Evolutionary conservation across 1,284 basidiomycete species (phyloP).

Genomic region (Tilletia walkeri): DNA sequence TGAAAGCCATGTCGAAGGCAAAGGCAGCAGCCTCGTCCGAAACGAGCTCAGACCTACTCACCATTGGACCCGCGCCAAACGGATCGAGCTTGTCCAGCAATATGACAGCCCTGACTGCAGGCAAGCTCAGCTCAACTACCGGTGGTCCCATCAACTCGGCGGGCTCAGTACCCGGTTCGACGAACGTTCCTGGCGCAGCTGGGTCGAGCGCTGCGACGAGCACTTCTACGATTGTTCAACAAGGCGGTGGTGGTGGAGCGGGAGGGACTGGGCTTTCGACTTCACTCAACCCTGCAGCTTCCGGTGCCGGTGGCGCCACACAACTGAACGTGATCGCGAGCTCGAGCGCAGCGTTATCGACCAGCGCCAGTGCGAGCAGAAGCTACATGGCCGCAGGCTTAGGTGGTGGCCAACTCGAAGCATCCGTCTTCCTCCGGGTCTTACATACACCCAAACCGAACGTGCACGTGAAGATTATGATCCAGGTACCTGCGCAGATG

Average conservation of each 20-base stretch:
- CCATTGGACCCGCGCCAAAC: not conserved
- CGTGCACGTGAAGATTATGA: constrained; percentile 53
- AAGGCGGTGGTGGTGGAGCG: too few relatives aligned
- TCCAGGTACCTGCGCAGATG: constrained; percentile 69
- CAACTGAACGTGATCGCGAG: too few relatives aligned
- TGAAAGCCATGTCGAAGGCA: not conserved
- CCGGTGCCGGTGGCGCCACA: too few relatives aligned
- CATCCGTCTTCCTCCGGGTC: constrained; percentile 45
- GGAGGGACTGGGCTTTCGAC: not conserved
- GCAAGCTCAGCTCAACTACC: too few relatives aligned
- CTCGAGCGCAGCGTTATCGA: not conserved
- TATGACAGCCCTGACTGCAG: too few relatives aligned
- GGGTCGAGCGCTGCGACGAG: too few relatives aligned
- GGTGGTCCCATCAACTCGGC: not conserved
- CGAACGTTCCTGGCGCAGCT: not conserved
- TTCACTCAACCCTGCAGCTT: too few relatives aligned
- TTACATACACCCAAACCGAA: constrained; percentile 45
- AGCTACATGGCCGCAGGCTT: not conserved
- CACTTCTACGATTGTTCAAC: too few relatives aligned
- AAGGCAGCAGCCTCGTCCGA: not conserved
- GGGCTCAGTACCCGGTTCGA: not conserved
- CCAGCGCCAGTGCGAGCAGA: not conserved
- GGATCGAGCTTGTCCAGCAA: too few relatives aligned
- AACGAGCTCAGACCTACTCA: not conserved
- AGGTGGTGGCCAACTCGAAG: constrained; percentile 1